These are phyloP conservation scores for Russula ochroleuca DNA, from an alignment of 768 basidiomycete species.

Conservation along the genomic window DNA sequence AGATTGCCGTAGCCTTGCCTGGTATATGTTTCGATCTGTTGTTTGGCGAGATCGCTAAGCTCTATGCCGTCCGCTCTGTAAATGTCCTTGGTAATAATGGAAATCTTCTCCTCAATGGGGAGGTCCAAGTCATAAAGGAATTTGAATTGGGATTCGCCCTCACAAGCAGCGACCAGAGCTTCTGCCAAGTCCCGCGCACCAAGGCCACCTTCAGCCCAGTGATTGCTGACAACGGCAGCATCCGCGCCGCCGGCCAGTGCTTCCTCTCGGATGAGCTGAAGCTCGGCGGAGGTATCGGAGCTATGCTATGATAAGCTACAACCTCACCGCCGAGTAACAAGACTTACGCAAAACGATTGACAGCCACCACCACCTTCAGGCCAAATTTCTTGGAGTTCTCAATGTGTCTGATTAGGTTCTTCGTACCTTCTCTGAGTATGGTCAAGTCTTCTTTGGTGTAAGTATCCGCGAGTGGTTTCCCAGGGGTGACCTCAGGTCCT, in stretches of 20 bases:
- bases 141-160: conserved; percentile 78
- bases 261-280: conserved; percentile 75
- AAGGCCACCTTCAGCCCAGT: conserved; percentile 94
- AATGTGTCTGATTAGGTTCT: conserved; percentile 91
- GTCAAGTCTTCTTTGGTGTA: conserved; percentile 93
- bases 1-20: conserved; percentile 78
- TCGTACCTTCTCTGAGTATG: conserved; percentile 84
- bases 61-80: conserved; percentile 92
- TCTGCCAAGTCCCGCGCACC: conserved; percentile 89
- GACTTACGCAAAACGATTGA: conserved; percentile 86
- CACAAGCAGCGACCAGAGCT: conserved; percentile 84
- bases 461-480: conserved; percentile 87
- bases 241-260: conserved; percentile 86
- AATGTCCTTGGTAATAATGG: conserved; percentile 81
- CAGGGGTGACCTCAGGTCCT: conserved; percentile 93
- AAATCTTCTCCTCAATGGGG: conserved; percentile 85
- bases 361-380: conserved; percentile 90
- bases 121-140: conserved; percentile 88
- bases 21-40: conserved; percentile 88
- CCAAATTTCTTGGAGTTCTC: conserved; percentile 94
- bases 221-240: conserved; percentile 91
- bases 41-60: conserved; percentile 77
- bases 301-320: conserved; percentile 38
- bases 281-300: conserved; percentile 85
- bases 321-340: not conserved